Percentiles rank a stretch among this genome's conserved stretches.
Conservation (phyloP, 345 rosid genomes). For the Rubroshorea leprosula region DNA sequence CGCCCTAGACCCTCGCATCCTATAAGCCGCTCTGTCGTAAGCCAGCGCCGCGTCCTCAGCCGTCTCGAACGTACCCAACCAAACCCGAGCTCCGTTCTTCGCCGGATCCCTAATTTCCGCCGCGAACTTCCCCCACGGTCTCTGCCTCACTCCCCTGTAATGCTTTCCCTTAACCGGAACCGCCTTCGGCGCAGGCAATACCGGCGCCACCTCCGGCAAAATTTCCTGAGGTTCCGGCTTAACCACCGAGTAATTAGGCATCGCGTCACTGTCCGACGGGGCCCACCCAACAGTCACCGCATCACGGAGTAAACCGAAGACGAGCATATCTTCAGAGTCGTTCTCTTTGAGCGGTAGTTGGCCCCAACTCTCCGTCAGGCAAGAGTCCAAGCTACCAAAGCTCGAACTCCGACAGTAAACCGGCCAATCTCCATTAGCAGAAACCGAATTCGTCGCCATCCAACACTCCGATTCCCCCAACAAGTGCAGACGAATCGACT, state of each 20-base stretch:
- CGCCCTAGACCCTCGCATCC: conserved; percentile 92
- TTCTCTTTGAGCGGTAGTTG: conserved; percentile 75
- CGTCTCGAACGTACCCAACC: conserved; percentile 92
- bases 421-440: conserved; percentile 20
- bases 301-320: conserved; percentile 61
- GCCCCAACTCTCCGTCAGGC: conserved; percentile 91
- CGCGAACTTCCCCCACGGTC: conserved; percentile 99
- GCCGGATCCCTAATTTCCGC: conserved; percentile 99
- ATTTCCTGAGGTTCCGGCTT: conserved; percentile 35
- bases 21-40: conserved; percentile 79
- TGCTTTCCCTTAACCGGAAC: conserved; percentile 61
- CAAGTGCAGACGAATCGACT: conserved; percentile 48
- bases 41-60: conserved; percentile 95
- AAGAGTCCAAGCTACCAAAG: conserved; percentile 63
- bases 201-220: conserved; percentile 10
- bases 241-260: conserved; percentile 20
- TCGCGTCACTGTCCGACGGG: conserved; percentile 37
- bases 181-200: conserved; percentile 7
- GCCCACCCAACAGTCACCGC: conserved; percentile 77
- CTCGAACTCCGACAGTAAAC: conserved; percentile 55
- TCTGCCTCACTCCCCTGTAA: conserved; percentile 88
- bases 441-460: conserved; percentile 6
- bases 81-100: conserved; percentile 91
- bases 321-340: conserved; percentile 88
- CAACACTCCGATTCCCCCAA: conserved; percentile 34